Base-by-base conservation (phyloP, 2,329 filamentous ascomycete species). In the Graphilbum ipis-grandicollis region DNA sequence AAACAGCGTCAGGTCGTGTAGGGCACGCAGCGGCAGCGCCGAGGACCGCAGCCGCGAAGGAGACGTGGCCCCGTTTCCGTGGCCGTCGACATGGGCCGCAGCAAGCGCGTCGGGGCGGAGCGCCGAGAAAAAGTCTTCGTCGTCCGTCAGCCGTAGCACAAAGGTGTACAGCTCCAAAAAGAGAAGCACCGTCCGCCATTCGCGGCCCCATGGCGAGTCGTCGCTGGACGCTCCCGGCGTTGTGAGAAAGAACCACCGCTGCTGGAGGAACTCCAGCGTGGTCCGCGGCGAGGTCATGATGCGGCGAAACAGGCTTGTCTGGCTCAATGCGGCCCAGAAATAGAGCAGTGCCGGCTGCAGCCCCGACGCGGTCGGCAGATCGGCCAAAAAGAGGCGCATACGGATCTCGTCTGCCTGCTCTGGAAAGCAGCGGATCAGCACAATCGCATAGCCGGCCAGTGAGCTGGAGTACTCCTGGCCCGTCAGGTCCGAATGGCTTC, bases 101-200 rank as follows among this genome's bases (percentile, higher is more conserved):
- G 30, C 14, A 17, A 29, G 15, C 9, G 30, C 12, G 2, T 25
- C 12, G 14, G 6, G 23, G 1, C 34, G 12, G 42, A 69, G 58
- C 38, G 66, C 65, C 39, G 73, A 70, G 43, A 93, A 79, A 51
- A 98, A 98, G 48, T 98, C 90, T 46, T 96, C 88, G 44, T 98
- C 90, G 47, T 98, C 90, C 52, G 88, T 93, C 25, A 96, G 73
- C 47, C 90, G 80, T 12, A 96, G 62, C 3, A 94, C 74, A 52
- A 96, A 96, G 2, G 80, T 84, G 52, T 94, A 98, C 0, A 98
- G 68, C 48, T 98, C 90, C 6, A 98, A 66, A 50, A 98, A 96
- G 1, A 98, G 67, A 0, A 96, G 63, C 31, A 93, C 72, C 1
- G 90, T 76, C 15, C 79, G 76, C 90, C 90, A 98, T 51, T 96